A percentile compares a stretch with the other conserved stretches of the same genome.
Evolutionary conservation across 1,284 basidiomycete genomes (phyloP).

Genomic region (Ceratobasidium sp.): DNA sequence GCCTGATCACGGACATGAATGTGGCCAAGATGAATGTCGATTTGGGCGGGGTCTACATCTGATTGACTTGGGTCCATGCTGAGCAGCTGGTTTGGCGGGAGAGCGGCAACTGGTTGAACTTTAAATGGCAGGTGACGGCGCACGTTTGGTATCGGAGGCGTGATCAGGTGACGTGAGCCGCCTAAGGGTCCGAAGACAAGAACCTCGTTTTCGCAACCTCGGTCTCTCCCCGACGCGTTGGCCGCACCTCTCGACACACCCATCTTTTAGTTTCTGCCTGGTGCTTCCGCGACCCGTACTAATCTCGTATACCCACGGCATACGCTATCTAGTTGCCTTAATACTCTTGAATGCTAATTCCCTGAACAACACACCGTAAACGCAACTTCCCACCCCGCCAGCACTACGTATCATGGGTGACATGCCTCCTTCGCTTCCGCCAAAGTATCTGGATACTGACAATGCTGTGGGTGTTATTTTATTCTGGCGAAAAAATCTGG

Average conservation of each 20-base stretch:
- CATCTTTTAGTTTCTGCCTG: not conserved
- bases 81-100: slow-evolving; percentile 47
- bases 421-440: slow-evolving; percentile 57
- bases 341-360: slow-evolving; percentile 17
- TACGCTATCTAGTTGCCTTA: not conserved
- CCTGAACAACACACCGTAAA: slow-evolving; percentile 16
- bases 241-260: slow-evolving; percentile 21
- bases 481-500: not conserved
- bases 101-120: slow-evolving; percentile 47
- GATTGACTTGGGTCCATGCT: slow-evolving; percentile 51
- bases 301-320: slow-evolving; percentile 1
- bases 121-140: not conserved
- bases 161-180: slow-evolving; percentile 36
- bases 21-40: slow-evolving; percentile 60
- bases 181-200: slow-evolving; percentile 30
- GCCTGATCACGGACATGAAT: slow-evolving; percentile 57
- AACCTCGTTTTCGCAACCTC: slow-evolving; percentile 26
- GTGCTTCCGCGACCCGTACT: not conserved
- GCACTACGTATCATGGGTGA: slow-evolving; percentile 14
- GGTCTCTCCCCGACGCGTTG: slow-evolving; percentile 16
- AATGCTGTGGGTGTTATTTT: slow-evolving; percentile 6
- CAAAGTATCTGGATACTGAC: slow-evolving; percentile 44
- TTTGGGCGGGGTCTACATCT: slow-evolving; percentile 45
- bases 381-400: not conserved
- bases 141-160: not conserved